Evolutionary conservation across 768 basidiomycete species (phyloP).

Genomic region (Tylopilus vinaceipallidus): DNA sequence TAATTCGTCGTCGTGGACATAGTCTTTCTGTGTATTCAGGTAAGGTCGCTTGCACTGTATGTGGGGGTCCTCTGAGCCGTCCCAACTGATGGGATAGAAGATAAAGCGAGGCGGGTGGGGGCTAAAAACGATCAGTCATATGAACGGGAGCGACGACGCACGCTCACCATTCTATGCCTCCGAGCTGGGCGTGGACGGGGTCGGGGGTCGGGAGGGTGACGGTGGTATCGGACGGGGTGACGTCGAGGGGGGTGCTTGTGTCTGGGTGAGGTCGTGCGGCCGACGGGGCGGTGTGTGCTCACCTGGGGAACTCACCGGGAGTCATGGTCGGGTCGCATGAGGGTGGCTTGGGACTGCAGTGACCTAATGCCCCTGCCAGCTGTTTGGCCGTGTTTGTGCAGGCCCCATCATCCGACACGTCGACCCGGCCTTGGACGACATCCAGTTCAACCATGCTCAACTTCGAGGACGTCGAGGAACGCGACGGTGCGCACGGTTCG

Average conservation of each 20-base stretch:
- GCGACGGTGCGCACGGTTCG: conserved; percentile 65
- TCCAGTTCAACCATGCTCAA: conserved; percentile 54
- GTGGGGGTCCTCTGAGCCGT: conserved; percentile 17
- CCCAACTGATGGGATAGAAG: conserved; percentile 29
- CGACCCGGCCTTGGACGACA: conserved; percentile 31
- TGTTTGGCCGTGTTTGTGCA: conserved; percentile 23
- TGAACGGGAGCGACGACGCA: not conserved
- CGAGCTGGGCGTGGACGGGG: conserved; percentile 18
- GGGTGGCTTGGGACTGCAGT: conserved; percentile 2
- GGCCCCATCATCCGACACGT: conserved; percentile 23
- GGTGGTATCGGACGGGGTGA: conserved; percentile 22
- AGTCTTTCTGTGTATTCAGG: not conserved
- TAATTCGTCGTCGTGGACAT: conserved; percentile 38
- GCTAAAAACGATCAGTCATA: conserved; percentile 3
- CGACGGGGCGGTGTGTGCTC: not conserved
- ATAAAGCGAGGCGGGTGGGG: conserved; percentile 22
- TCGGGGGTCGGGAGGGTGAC: conserved; percentile 31
- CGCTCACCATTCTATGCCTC: conserved; percentile 14
- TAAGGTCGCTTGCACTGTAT: conserved; percentile 24
- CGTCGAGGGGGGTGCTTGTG: not conserved
- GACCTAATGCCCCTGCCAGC: conserved; percentile 1
- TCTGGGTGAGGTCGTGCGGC: not conserved
- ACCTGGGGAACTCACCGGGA: not conserved
- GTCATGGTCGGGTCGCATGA: not conserved
- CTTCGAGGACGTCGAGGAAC: conserved; percentile 97